Base-by-base conservation (phyloP, 1,284 basidiomycete species). In the Hemileia vastatrix region DNA sequence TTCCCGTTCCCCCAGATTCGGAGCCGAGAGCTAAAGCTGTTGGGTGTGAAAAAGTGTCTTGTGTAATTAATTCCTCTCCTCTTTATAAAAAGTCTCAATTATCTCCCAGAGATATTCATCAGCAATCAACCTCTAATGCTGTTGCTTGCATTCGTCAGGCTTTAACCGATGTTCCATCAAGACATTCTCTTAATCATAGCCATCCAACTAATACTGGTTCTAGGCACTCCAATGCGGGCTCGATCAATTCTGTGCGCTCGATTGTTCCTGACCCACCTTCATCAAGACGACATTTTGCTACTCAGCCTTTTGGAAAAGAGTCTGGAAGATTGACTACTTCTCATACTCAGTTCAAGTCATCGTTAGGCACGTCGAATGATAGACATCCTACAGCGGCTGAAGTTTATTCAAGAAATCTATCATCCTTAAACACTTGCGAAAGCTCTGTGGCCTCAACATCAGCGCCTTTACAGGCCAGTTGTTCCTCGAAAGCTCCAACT, bases 121-220 rank as follows among this genome's bases (percentile, higher is more conserved):
- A 31, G 32, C 54, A 54, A 27, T 45, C 57, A 18, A 54, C 54
- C 15, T 54, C 61, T 21, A 57, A 45, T 52, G 61, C 61, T 45
- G 54, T 43, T 4, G 61, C 61, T 57, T 63, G 49, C 18, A 48
- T 63, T 31, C 54, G 61, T 15, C 61, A 63, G 40, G 49, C 61
- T 44, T 50, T 63, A 9, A 36, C 45, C 18, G 61, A 63, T 51
- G 27, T n/a, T n/a, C n/a, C n/a, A n/a, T n/a, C 19, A 24, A 31
- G 31, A 15, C 44, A 47, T 47, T 21, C 44, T 47, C 18, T 8
- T 47, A 47, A 3, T 47, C 44, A 21, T 5, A n/a, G n/a, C n/a
- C n/a, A n/a, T n/a, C n/a, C n/a, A n/a, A n/a, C n/a, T n/a, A n/a
- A n/a, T n/a, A n/a, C n/a, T n/a, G n/a, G n/a, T n/a, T n/a, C n/a